Conservation (phyloP, 805 yeast species). For the Candida tibetensis region DNA sequence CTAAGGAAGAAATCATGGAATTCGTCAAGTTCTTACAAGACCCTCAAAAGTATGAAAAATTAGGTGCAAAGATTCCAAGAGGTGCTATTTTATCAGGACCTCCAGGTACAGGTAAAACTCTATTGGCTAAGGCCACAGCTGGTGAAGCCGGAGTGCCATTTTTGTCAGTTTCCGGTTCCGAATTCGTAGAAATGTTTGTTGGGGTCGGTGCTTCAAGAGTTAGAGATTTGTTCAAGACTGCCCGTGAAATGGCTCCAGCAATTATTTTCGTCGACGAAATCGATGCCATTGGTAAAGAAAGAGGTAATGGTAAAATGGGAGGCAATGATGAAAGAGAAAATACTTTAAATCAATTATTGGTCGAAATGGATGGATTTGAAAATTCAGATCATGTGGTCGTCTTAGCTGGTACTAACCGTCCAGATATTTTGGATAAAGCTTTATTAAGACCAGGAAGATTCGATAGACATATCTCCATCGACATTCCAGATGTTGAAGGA, state of each 20-base stretch:
- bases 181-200: slow-evolving; percentile 95
- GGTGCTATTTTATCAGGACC: slow-evolving; percentile 95
- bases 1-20: slow-evolving; percentile 93
- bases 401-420: slow-evolving; percentile 91
- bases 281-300: slow-evolving; percentile 90
- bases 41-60: slow-evolving; percentile 77
- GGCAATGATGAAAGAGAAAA: slow-evolving; percentile 95
- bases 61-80: slow-evolving; percentile 93
- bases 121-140: slow-evolving; percentile 91
- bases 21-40: slow-evolving; percentile 85
- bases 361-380: slow-evolving; percentile 94
- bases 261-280: slow-evolving; percentile 92
- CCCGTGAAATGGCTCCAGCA: slow-evolving; percentile 86
- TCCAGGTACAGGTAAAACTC: slow-evolving; percentile 96
- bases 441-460: slow-evolving; percentile 93
- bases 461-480: slow-evolving; percentile 84
- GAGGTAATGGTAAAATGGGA: slow-evolving; percentile 67
- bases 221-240: slow-evolving; percentile 86
- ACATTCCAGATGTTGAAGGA: slow-evolving; percentile 85
- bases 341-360: slow-evolving; percentile 85
- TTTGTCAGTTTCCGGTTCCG: slow-evolving; percentile 88
- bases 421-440: slow-evolving; percentile 88
- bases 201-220: slow-evolving; percentile 97
- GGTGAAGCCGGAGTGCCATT: slow-evolving; percentile 97
- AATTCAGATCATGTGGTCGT: slow-evolving; percentile 90